Base-by-base conservation (phyloP, 768 basidiomycete species). In the Cystofilobasidium macerans region DNA sequence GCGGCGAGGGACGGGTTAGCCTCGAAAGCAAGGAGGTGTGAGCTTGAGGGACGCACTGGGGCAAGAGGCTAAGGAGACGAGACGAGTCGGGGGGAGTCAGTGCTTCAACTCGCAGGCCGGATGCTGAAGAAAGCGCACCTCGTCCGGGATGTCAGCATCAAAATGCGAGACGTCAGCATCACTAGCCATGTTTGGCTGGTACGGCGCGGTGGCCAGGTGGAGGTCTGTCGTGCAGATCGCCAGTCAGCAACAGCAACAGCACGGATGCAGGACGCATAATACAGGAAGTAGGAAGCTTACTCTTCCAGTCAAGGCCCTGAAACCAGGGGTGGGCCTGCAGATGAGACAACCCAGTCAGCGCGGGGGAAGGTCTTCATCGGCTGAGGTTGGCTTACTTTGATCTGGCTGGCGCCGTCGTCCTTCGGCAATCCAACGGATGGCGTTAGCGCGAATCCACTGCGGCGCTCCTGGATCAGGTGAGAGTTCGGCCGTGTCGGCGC, bases 91-190 rank as follows among this genome's bases (percentile, higher is more conserved):
- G n/a, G 36, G 1, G 18, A 56, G 30, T 36, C 22, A 13, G 33
- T 7, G n/a, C 8, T 1, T 26, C 40, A 30, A 4, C 20, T 13
- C 5, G 9, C 24, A 20, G 38, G 9, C 3, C 33, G 36, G n/a
- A n/a, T 35, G 16, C 33, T 5, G 33, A 60, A 60, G 53, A 47
- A 58, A 33, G 12, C 65, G 64, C 20, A 64, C 42, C 84, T 93
- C 89, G 42, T 87, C 79, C 26, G 89, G 89, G 72, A 95, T 97
- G 76, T 94, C 90, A 61, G 86, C 84, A 76, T 98, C 93, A 70
- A 99, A 97, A 76, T 99, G 93, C 68, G 30, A 53, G 12, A 36
- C 43, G 61, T 54, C 48, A 26, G 30, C 14, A 22, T 18, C 16
- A 35, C 28, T 54, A 35, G 74, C 78, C 66, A 99, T 82, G 69